phyloP scores from a whole-genome alignment of 2,329 filamentous ascomycete genomes.

The Paracorniculantispora psalliotae region DNA sequence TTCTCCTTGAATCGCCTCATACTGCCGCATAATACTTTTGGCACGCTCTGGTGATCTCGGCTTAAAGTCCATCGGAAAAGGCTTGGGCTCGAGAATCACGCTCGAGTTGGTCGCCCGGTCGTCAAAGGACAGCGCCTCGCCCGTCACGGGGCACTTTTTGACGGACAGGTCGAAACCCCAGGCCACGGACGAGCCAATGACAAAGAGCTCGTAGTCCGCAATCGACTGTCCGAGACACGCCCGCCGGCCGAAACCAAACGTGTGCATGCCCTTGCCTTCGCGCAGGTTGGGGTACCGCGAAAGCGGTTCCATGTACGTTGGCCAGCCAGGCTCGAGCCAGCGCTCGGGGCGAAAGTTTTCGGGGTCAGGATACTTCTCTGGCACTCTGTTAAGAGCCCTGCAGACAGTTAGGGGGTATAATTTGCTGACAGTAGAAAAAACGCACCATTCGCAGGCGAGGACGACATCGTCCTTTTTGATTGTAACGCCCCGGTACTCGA shows the following conservation, averaged over 20 bases:
- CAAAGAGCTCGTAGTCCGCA: conserved; percentile 55
- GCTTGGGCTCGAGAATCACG: conserved; percentile 47
- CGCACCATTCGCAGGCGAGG: conserved; percentile 45
- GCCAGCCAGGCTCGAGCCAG: conserved; percentile 58
- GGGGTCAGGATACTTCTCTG: conserved; percentile 56
- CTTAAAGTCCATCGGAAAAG: conserved; percentile 42
- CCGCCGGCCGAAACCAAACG: conserved; percentile 60
- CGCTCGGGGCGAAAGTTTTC: conserved; percentile 58
- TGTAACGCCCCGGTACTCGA: conserved; percentile 41
- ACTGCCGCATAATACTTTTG: conserved; percentile 32
- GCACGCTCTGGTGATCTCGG: conserved; percentile 36
- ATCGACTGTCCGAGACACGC: conserved; percentile 59
- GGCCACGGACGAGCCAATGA: conserved; percentile 41
- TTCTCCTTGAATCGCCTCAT: conserved; percentile 27
- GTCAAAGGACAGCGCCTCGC: conserved; percentile 39
- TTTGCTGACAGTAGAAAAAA: neutral
- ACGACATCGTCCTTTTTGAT: conserved; percentile 46
- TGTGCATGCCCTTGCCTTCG: conserved; percentile 53
- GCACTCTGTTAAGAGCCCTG: conserved; percentile 48
- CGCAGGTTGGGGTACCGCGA: conserved; percentile 58
- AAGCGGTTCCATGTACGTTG: conserved; percentile 61
- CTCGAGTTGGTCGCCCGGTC: conserved; percentile 47
- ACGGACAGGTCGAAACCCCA: conserved; percentile 44
- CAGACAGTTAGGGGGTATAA: neutral
- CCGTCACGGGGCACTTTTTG: conserved; percentile 38